A percentile compares a stretch with the other conserved stretches of the same genome.
Evolutionary conservation across 495 filamentous ascomycete species (phyloP).

Genomic region (Jackrogersella minutella): DNA sequence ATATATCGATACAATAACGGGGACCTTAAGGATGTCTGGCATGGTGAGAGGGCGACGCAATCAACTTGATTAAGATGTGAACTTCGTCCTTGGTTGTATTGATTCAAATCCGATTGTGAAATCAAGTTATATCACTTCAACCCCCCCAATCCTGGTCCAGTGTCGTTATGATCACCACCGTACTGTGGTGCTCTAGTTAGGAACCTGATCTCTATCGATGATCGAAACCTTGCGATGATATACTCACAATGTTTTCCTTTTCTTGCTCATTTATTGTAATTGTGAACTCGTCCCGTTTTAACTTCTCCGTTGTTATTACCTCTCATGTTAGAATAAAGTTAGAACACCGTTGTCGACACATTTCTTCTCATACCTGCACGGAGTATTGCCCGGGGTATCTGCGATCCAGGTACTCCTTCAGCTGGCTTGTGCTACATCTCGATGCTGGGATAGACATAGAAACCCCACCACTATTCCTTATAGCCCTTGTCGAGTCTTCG

Average conservation of each 20-base stretch:
- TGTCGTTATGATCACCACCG: neutral
- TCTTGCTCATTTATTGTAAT: neutral
- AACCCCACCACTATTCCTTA: neutral
- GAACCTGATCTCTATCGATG: neutral
- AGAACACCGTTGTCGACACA: neutral
- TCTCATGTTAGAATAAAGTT: neutral
- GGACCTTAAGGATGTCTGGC: too few species aligned
- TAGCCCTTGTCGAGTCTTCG: neutral
- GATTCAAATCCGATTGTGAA: neutral
- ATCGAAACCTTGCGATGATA: neutral
- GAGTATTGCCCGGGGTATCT: conserved; percentile 10
- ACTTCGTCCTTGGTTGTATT: too few species aligned
- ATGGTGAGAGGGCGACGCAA: too few species aligned
- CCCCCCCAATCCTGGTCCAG: neutral
- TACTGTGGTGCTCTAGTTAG: neutral
- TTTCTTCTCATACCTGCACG: conserved; percentile 2
- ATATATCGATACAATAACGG: too few species aligned
- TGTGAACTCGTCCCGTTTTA: conserved; percentile 9
- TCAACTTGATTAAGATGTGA: too few species aligned
- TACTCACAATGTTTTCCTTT: neutral
- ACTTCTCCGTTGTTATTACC: conserved; percentile 5
- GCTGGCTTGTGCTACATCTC: neutral
- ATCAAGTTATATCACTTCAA: neutral
- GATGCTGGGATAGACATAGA: conserved; percentile 3
- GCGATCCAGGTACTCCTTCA: conserved; percentile 6